Evolutionary conservation across 2,329 filamentous ascomycete genomes (phyloP).

Genomic region (Fonsecaea erecta): DNA sequence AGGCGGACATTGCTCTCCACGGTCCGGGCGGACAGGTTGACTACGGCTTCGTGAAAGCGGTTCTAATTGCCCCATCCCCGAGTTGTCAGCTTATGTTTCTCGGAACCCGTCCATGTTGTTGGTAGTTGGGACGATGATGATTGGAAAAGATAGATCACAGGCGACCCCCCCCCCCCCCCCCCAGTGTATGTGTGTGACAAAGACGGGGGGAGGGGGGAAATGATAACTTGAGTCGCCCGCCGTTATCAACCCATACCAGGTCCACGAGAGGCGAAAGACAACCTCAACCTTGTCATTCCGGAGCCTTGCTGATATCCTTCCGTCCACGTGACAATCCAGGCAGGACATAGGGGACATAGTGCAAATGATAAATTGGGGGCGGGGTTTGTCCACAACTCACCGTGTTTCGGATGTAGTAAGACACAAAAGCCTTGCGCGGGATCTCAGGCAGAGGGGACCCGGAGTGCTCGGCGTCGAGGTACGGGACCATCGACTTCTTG

Average conservation of each 20-base stretch:
- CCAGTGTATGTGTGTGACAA: too few species aligned
- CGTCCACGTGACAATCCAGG: slow-evolving; percentile 19
- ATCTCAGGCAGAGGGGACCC: slow-evolving; percentile 55
- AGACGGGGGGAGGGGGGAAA: too few species aligned
- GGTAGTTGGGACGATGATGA: neutral
- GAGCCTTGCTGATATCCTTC: neutral
- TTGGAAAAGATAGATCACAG: too few species aligned
- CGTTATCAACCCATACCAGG: too few species aligned
- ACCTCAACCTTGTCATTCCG: neutral
- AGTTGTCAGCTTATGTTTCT: neutral
- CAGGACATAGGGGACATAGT: too few species aligned
- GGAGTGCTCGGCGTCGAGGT: slow-evolving; percentile 65
- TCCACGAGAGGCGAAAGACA: neutral
- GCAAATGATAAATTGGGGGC: too few species aligned
- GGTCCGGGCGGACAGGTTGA: slow-evolving; percentile 55
- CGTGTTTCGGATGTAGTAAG: slow-evolving; percentile 58
- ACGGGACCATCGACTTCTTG: slow-evolving; percentile 64
- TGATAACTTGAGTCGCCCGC: too few species aligned
- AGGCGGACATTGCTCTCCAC: slow-evolving; percentile 58
- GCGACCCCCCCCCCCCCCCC: too few species aligned
- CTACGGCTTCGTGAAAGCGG: slow-evolving; percentile 61
- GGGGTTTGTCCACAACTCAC: too few species aligned
- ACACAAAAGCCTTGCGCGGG: slow-evolving; percentile 58
- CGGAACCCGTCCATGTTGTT: neutral
- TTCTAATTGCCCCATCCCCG: slow-evolving; percentile 46